Conservation (phyloP, 2,329 filamentous ascomycete species). For the Stachybotrys elegans region DNA sequence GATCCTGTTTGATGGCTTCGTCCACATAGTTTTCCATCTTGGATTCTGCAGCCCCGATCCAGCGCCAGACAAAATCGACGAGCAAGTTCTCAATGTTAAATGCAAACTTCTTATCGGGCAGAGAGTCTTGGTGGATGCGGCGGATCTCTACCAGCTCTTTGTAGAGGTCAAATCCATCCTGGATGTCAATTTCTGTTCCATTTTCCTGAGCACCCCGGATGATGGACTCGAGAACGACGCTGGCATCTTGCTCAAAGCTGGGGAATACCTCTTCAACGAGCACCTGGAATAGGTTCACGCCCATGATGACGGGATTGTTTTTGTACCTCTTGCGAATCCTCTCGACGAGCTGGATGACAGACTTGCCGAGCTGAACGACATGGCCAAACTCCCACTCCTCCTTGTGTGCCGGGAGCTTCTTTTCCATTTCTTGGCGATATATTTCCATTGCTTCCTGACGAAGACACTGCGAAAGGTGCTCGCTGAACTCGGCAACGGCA, state of each 20-base stretch:
- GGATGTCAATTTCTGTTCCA: constrained; percentile 72
- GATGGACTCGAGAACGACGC: constrained; percentile 78
- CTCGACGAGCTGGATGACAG: constrained; percentile 78
- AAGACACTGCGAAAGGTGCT: constrained; percentile 67
- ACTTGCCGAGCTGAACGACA: constrained; percentile 82
- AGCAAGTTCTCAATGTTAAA: constrained; percentile 85
- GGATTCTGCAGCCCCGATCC: constrained; percentile 76
- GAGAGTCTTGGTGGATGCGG: constrained; percentile 68
- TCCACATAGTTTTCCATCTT: constrained; percentile 82
- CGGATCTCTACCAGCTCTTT: constrained; percentile 82
- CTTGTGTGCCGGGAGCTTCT: constrained; percentile 72
- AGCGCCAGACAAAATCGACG: constrained; percentile 92
- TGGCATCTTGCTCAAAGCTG: constrained; percentile 82
- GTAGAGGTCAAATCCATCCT: constrained; percentile 94
- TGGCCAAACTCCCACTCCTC: constrained; percentile 88
- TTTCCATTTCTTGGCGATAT: constrained; percentile 74
- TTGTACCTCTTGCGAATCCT: constrained; percentile 90
- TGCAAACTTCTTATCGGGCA: constrained; percentile 70
- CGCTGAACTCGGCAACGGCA: constrained; percentile 66
- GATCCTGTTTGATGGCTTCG: constrained; percentile 83
- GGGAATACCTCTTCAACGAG: constrained; percentile 82
- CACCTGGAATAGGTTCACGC: constrained; percentile 59
- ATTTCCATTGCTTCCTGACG: constrained; percentile 69
- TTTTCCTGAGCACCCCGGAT: constrained; percentile 65
- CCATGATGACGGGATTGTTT: constrained; percentile 83